Evolutionary conservation across 2,329 filamentous ascomycete genomes (phyloP).

Genomic region (Conoideocrella luteorostrata): DNA sequence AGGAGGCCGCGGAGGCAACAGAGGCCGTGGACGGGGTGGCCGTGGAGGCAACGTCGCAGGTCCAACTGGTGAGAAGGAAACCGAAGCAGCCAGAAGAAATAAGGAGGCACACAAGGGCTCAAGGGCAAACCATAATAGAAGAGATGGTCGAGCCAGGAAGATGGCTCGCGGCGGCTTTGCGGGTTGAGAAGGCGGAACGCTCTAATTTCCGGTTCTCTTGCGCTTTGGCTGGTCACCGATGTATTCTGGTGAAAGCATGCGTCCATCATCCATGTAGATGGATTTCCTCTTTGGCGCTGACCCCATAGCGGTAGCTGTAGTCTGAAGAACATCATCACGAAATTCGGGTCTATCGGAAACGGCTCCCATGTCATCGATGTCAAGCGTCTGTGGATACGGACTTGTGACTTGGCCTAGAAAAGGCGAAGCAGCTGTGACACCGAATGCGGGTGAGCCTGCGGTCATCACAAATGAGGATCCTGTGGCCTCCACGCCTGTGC

Average conservation of each 20-base stretch:
- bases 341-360: conserved; percentile 9
- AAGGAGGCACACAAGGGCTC: conserved; percentile 82
- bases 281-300: neutral
- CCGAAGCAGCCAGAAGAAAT: conserved; percentile 60
- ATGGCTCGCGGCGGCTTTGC: conserved; percentile 48
- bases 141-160: conserved; percentile 62
- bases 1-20: conserved; percentile 29
- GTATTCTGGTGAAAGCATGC: conserved; percentile 2
- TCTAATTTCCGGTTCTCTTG: conserved; percentile 12
- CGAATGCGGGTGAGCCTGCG: conserved; percentile 18
- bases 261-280: conserved; percentile 13
- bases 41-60: conserved; percentile 58
- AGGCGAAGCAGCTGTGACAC: conserved; percentile 23
- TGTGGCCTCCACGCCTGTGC: conserved; percentile 26
- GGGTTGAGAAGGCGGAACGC: conserved; percentile 20
- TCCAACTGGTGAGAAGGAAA: conserved; percentile 61
- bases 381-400: conserved; percentile 30
- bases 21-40: conserved; percentile 35
- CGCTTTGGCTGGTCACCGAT: conserved; percentile 12
- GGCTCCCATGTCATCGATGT: conserved; percentile 23
- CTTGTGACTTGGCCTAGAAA: conserved; percentile 25
- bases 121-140: conserved; percentile 78
- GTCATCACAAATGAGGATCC: conserved; percentile 26
- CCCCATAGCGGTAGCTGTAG: neutral
- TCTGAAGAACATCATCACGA: neutral